Evolutionary conservation across 2,329 filamentous ascomycete species (phyloP), one percentile per base, ranked within the genome.

Genomic region (Xylaria arbuscula): DNA sequence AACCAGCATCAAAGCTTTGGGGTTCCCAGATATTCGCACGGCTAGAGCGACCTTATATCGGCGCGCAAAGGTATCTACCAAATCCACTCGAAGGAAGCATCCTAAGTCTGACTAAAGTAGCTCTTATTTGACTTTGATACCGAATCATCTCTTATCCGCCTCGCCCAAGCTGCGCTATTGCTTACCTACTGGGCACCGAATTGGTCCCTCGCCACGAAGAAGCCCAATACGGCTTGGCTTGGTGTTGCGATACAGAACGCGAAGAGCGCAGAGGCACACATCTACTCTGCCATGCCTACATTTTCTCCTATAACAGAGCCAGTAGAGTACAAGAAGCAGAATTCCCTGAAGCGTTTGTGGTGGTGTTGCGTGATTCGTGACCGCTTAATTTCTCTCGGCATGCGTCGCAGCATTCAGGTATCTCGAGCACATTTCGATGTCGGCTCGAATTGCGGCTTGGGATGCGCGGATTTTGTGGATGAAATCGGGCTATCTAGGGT

Each of bases 331-430:
- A 78, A 79, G 69, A 80, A 81, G 67, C 78, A 81, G 63, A 79
- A 81, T 68, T 76, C 80, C 8, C 79, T 83, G 38, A 87, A 86
- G 74, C 79, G 85, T 1, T 75, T 88, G 8, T 87, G 85, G 85
- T 87, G 85, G 85, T 85, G 84, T 66, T 86, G 85, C 66, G 78
- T 87, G 48, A 78, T 87, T 5, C 83, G 86, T 11, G 85, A 87
- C 72, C 81, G 84, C 47, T 83, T 85, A 19, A 71, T 87, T 32
- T 80, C 82, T 3, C 78, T 88, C 9, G 82, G 84, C 3, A 80
- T 87, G 68, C 81, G 85, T n/a, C 80, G 84, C 11, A 81, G 81
- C 48, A 79, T 85, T n/a, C 84, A 86, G 67, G 82, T 87, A 63
- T 83, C 83, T 0, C 80, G 81, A 2, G 77, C 78, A 0, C 81